Percentiles rank a stretch among this genome's conserved stretches.
Evolutionary conservation across 805 yeast genomes (phyloP).

Genomic region (Metahyphopichia silvanorum): DNA sequence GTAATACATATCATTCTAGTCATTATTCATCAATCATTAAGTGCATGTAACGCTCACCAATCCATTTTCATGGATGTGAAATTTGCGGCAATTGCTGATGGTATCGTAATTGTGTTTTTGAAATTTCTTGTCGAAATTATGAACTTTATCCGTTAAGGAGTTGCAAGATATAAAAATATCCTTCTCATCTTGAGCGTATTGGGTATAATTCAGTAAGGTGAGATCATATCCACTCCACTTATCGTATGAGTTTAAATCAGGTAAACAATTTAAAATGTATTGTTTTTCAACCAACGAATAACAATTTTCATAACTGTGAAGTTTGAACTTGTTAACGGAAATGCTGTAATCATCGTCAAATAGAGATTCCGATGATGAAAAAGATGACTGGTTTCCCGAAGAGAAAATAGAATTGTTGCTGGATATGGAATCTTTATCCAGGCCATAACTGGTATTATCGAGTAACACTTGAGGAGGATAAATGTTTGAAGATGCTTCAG

Average conservation of each 20-base stretch:
- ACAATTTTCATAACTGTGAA: slow-evolving; percentile 12
- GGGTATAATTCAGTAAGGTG: slow-evolving; percentile 16
- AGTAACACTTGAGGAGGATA: slow-evolving; percentile 1
- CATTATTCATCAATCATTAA: slow-evolving; percentile 1
- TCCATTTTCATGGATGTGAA: slow-evolving; percentile 26
- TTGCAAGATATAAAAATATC: slow-evolving; percentile 11
- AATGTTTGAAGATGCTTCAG: slow-evolving; percentile 11
- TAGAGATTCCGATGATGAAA: not conserved
- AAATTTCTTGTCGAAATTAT: slow-evolving; percentile 5
- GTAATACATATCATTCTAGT: not conserved
- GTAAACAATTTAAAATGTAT: slow-evolving; percentile 36
- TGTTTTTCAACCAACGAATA: slow-evolving; percentile 27
- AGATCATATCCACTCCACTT: slow-evolving; percentile 26
- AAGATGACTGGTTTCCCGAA: not conserved
- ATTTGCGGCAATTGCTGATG: slow-evolving; percentile 15
- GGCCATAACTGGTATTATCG: not conserved
- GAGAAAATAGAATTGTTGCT: slow-evolving; percentile 3
- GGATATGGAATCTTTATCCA: slow-evolving; percentile 3
- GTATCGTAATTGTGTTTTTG: slow-evolving; percentile 3
- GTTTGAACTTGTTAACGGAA: slow-evolving; percentile 7
- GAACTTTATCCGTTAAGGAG: slow-evolving; percentile 4
- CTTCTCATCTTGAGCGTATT: slow-evolving; percentile 2
- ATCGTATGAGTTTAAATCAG: slow-evolving; percentile 35
- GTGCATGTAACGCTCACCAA: slow-evolving; percentile 19
- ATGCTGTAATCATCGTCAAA: not conserved